Evolutionary conservation across 306 rosid genomes (phyloP).

Genomic region (Trifolium fragiferum): DNA sequence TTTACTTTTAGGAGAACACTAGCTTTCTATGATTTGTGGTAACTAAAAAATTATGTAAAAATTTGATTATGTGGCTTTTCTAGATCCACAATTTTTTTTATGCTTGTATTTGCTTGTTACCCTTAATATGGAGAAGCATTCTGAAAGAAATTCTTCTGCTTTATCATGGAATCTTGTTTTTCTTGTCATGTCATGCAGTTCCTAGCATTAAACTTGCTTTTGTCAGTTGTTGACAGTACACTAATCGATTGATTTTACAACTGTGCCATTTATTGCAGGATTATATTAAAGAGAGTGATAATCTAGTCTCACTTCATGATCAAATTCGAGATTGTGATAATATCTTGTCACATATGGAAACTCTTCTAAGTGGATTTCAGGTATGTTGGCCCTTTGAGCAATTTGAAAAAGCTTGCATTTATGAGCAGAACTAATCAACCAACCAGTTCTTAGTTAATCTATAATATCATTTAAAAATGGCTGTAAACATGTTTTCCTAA

Average conservation of each 20-base stretch:
- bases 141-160: neutral
- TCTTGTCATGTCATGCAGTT: neutral
- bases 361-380: slow-evolving; percentile 96
- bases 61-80: slow-evolving; percentile 7
- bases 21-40: neutral
- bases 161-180: slow-evolving; percentile 28
- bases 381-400: slow-evolving; percentile 53
- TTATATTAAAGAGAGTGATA: slow-evolving; percentile 91
- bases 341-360: slow-evolving; percentile 97
- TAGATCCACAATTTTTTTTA: neutral
- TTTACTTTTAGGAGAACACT: slow-evolving; percentile 6
- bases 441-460: slow-evolving; percentile 21
- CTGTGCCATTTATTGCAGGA: slow-evolving; percentile 62
- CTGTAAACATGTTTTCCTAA: neutral
- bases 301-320: slow-evolving; percentile 94
- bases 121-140: slow-evolving; percentile 13
- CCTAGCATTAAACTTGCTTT: slow-evolving; percentile 12
- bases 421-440: slow-evolving; percentile 5
- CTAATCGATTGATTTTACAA: slow-evolving; percentile 18
- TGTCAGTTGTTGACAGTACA: slow-evolving; percentile 7
- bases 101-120: neutral
- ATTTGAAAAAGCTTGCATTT: slow-evolving; percentile 23
- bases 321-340: slow-evolving; percentile 96
- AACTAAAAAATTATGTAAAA: neutral
- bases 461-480: slow-evolving; percentile 7